Percentiles rank a stretch among this genome's conserved stretches.
phyloP scores from a whole-genome alignment of 495 filamentous ascomycete species.

The Aspergillus campestris region DNA sequence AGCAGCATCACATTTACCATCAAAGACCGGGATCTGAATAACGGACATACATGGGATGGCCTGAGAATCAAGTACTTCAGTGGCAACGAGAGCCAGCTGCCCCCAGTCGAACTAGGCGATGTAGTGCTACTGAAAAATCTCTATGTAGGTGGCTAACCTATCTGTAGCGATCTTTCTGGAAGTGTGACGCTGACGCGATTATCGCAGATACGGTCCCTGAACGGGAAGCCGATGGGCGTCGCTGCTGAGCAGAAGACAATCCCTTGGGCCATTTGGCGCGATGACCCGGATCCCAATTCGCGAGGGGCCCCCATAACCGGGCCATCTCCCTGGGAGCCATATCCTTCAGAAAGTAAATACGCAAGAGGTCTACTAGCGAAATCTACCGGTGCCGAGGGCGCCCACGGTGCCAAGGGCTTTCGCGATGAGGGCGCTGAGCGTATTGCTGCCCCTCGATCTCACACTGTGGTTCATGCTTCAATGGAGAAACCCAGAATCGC shows the following conservation, averaged over 20 bases:
- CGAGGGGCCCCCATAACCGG: constrained; percentile 20
- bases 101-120: constrained; percentile 33
- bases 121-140: constrained; percentile 39
- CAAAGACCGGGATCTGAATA: constrained; percentile 30
- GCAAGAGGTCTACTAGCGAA: constrained; percentile 24
- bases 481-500: constrained; percentile 1
- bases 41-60: constrained; percentile 28
- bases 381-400: constrained; percentile 2
- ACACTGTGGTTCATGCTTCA: constrained; percentile 10
- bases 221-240: constrained; percentile 18
- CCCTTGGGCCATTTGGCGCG: constrained; percentile 32
- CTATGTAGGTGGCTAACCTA: constrained; percentile 20
- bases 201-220: constrained; percentile 18
- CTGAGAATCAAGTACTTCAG: constrained; percentile 46
- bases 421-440: constrained; percentile 3
- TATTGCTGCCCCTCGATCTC: background rate
- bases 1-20: constrained; percentile 42
- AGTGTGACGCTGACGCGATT: constrained; percentile 4
- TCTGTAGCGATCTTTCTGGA: background rate
- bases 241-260: constrained; percentile 21
- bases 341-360: constrained; percentile 18
- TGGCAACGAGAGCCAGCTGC: constrained; percentile 26
- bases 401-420: constrained; percentile 6
- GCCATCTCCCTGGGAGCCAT: constrained; percentile 21
- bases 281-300: constrained; percentile 16